These are phyloP conservation scores for Kazachstania taianensis DNA, from an alignment of 805 yeast genomes.

Conservation along the genomic window DNA sequence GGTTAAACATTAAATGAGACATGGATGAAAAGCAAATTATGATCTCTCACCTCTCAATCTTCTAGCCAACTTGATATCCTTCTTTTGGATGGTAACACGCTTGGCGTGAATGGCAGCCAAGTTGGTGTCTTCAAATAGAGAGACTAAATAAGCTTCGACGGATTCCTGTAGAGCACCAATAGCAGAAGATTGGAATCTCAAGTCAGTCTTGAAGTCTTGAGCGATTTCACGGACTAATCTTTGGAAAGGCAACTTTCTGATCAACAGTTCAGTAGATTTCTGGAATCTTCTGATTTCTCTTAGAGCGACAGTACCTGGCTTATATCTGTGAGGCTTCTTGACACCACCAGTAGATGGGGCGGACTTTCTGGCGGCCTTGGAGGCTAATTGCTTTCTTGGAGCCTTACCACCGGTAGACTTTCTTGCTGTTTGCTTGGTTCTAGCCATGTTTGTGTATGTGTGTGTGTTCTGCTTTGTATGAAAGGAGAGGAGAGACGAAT, in stretches of 20 bases:
- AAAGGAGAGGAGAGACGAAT: background rate
- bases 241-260: constrained; percentile 95
- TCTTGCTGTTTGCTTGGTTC: constrained; percentile 93
- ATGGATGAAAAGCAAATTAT: too few relatives aligned
- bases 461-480: too few relatives aligned
- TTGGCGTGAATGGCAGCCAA: constrained; percentile 98
- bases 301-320: constrained; percentile 94
- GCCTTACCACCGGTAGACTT: constrained; percentile 94
- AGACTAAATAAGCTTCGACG: constrained; percentile 94
- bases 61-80: constrained; percentile 95
- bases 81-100: constrained; percentile 97
- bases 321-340: constrained; percentile 90
- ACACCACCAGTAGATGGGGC: constrained; percentile 92
- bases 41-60: too few relatives aligned
- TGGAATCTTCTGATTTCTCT: constrained; percentile 97
- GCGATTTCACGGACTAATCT: constrained; percentile 94
- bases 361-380: constrained; percentile 88
- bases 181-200: constrained; percentile 96
- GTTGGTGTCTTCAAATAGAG: constrained; percentile 94
- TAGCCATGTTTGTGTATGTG: constrained; percentile 46
- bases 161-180: constrained; percentile 97
- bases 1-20: too few relatives aligned
- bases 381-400: constrained; percentile 88
- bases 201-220: constrained; percentile 83
- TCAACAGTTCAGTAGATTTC: constrained; percentile 87